phyloP scores from a whole-genome alignment of 805 yeast genomes.

The Candida peoriensis region DNA sequence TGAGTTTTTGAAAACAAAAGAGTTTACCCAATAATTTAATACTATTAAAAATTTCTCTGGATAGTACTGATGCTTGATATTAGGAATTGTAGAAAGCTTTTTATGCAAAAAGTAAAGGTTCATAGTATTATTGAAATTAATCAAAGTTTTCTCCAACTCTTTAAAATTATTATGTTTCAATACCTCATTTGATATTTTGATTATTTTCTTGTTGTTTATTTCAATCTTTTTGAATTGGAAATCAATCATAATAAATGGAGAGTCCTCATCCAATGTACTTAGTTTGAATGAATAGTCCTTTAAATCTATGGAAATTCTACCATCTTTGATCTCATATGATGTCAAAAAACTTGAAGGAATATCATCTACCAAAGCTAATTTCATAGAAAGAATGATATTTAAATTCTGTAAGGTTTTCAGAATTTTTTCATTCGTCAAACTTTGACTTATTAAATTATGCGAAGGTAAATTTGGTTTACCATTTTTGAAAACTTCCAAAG shows the following conservation, averaged over 20 bases:
- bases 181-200: constrained; percentile 48
- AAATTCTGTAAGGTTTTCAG: constrained; percentile 60
- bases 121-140: constrained; percentile 56
- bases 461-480: constrained; percentile 75
- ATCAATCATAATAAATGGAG: constrained; percentile 76
- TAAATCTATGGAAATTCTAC: constrained; percentile 58
- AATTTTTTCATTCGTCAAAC: constrained; percentile 51
- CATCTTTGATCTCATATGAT: constrained; percentile 64
- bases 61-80: constrained; percentile 52
- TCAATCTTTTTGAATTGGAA: constrained; percentile 43
- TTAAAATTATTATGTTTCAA: constrained; percentile 40
- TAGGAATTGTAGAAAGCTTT: constrained; percentile 48
- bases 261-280: constrained; percentile 63
- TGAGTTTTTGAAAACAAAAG: constrained; percentile 43
- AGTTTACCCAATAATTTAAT: constrained; percentile 61
- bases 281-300: constrained; percentile 71
- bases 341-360: constrained; percentile 58
- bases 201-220: constrained; percentile 36
- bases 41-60: constrained; percentile 49
- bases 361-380: constrained; percentile 60
- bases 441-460: constrained; percentile 45
- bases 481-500: constrained; percentile 73
- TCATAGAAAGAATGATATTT: constrained; percentile 66
- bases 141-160: constrained; percentile 53
- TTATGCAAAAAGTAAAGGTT: constrained; percentile 56